Conservation (phyloP, 345 rosid species). For the Eucalyptus viminalis region DNA sequence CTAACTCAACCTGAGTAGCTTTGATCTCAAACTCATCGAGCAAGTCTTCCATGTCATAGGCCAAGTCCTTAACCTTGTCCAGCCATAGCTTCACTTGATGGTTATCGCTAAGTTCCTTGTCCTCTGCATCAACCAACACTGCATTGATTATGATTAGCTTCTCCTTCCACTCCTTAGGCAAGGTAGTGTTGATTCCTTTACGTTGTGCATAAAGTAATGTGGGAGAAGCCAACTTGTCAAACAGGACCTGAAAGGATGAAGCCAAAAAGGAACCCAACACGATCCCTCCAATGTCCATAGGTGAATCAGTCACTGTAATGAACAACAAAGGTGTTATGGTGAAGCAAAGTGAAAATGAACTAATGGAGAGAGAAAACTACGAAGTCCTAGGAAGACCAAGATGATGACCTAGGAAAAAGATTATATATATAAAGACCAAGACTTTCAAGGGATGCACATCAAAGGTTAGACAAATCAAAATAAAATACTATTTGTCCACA, state of each 20-base stretch:
- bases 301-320: no score
- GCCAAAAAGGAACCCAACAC: no score
- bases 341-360: no score
- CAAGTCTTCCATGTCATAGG: neutral
- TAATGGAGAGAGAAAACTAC: no score
- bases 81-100: neutral
- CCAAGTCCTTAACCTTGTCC: neutral
- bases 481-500: neutral
- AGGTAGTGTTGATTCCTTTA: fast-evolving
- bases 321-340: no score
- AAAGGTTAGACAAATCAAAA: neutral
- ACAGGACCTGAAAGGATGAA: no score
- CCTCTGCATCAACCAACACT: neutral
- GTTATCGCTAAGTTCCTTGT: neutral
- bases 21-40: neutral
- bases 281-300: no score
- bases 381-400: no score
- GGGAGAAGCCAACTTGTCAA: no score
- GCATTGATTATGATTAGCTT: neutral
- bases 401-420: no score
- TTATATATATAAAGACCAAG: neutral
- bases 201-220: no score
- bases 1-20: fast-evolving
- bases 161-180: neutral
- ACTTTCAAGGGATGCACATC: neutral